These are phyloP conservation scores for Pyronema omphalodes DNA, from an alignment of 495 filamentous ascomycete genomes.

Conservation along the genomic window DNA sequence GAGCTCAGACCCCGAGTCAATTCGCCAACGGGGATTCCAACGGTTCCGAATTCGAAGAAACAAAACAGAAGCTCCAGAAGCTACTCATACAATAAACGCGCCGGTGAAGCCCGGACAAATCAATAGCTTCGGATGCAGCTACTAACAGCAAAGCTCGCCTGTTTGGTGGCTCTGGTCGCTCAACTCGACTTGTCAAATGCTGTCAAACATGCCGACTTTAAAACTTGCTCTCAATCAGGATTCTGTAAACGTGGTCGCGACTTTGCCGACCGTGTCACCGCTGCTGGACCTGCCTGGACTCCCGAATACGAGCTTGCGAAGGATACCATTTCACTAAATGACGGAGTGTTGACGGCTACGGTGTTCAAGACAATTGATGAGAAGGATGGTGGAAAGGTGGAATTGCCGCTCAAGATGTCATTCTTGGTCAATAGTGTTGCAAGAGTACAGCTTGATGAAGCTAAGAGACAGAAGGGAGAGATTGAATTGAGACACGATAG, in stretches of 20 bases:
- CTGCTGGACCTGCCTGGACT: constrained; percentile 46
- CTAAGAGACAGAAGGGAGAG: constrained; percentile 69
- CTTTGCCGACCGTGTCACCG: constrained; percentile 57
- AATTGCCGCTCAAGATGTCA: constrained; percentile 64
- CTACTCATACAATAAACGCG: neutral
- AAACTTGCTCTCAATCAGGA: constrained; percentile 82
- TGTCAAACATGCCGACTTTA: constrained; percentile 93
- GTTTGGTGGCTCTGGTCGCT: neutral
- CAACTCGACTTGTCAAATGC: constrained; percentile 32
- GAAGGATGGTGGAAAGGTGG: constrained; percentile 40
- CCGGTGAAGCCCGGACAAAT: neutral
- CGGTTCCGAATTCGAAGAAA: too few relatives aligned
- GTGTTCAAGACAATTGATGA: constrained; percentile 56
- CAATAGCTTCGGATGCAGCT: constrained; percentile 1
- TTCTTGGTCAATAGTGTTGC: constrained; percentile 79
- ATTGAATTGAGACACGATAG: constrained; percentile 76
- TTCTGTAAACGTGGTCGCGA: constrained; percentile 91
- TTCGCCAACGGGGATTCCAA: too few relatives aligned
- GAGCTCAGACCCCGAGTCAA: too few relatives aligned
- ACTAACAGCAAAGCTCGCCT: neutral
- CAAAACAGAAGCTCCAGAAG: too few relatives aligned
- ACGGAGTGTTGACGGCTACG: constrained; percentile 60
- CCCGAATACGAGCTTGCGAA: constrained; percentile 65
- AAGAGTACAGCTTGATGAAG: constrained; percentile 75
- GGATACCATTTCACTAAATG: constrained; percentile 51